Conservation (phyloP, 192 early-diverging fungal genomes). For the Podila horticola region DNA sequence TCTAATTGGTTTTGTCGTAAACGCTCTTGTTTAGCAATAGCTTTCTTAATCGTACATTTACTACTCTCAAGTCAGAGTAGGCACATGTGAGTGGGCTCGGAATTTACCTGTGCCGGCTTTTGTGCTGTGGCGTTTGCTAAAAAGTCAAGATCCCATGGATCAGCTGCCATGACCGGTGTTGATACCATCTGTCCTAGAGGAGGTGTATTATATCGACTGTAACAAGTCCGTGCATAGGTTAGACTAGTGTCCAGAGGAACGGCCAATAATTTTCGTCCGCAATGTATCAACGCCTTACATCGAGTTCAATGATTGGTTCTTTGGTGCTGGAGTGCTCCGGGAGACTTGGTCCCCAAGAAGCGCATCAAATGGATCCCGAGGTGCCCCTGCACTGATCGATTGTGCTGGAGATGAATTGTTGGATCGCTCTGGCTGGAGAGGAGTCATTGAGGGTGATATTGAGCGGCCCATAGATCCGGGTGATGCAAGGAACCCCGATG, state of each 20-base stretch:
- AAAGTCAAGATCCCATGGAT: constrained; percentile 51
- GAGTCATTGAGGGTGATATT: constrained; percentile 31
- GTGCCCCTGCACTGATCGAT: not conserved
- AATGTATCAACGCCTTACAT: constrained; percentile 14
- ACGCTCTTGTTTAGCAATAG: too few relatives aligned
- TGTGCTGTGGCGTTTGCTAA: constrained; percentile 31
- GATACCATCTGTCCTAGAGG: constrained; percentile 18
- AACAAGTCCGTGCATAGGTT: not conserved
- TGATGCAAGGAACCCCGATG: constrained; percentile 20
- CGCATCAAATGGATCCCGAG: constrained; percentile 31
- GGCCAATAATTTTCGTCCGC: too few relatives aligned
- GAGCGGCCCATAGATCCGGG: constrained; percentile 36
- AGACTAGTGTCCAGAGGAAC: not conserved
- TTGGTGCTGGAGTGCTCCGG: constrained; percentile 17
- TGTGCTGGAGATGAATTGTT: constrained; percentile 24
- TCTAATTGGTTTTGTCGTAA: not conserved
- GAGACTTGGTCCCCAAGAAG: constrained; percentile 41
- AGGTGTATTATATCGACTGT: constrained; percentile 42
- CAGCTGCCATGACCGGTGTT: not conserved
- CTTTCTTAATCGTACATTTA: too few relatives aligned
- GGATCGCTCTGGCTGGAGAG: constrained; percentile 34
- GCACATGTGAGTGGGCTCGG: not conserved
- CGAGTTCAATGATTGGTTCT: constrained; percentile 43
- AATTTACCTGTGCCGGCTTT: constrained; percentile 28
- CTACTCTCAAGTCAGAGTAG: too few relatives aligned